Conservation (phyloP, 495 filamentous ascomycete genomes). For the Articulospora tetracladia region DNA sequence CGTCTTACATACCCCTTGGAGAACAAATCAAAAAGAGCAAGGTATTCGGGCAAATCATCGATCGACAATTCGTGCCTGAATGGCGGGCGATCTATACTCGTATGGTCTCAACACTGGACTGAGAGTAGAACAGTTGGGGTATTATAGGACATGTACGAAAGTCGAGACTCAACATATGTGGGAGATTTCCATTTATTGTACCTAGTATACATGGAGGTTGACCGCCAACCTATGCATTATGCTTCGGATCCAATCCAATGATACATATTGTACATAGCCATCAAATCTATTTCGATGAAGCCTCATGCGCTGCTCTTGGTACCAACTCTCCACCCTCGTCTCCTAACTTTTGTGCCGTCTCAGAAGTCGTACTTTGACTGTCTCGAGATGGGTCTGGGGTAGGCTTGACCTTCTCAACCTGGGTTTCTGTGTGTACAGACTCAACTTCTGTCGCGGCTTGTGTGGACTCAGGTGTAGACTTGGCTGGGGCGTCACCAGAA, state of each 20-base stretch:
- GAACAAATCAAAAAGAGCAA: neutral
- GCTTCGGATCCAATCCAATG: neutral
- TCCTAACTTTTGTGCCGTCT: slow-evolving; percentile 9
- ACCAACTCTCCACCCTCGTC: slow-evolving; percentile 42
- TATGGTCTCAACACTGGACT: no score
- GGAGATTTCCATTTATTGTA: slow-evolving; percentile 6
- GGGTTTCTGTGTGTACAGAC: neutral
- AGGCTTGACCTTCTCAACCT: slow-evolving; percentile 15
- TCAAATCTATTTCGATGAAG: slow-evolving; percentile 18
- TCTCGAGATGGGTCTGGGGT: slow-evolving; percentile 14
- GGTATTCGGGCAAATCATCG: neutral
- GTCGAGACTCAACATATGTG: neutral
- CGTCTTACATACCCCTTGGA: neutral
- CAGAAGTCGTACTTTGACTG: slow-evolving; percentile 11
- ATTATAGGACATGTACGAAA: no score
- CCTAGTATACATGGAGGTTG: slow-evolving; percentile 7
- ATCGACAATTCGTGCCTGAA: neutral
- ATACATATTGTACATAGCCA: slow-evolving; percentile 7
- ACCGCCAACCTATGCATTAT: neutral
- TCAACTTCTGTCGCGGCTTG: neutral
- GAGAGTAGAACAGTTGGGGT: no score
- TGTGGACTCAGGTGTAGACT: neutral
- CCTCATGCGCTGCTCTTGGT: slow-evolving; percentile 49
- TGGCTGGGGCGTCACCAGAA: neutral
- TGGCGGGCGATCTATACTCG: neutral